These are phyloP conservation scores for Debaryomyces maramus DNA, from an alignment of 805 yeast species.

Conservation along the genomic window DNA sequence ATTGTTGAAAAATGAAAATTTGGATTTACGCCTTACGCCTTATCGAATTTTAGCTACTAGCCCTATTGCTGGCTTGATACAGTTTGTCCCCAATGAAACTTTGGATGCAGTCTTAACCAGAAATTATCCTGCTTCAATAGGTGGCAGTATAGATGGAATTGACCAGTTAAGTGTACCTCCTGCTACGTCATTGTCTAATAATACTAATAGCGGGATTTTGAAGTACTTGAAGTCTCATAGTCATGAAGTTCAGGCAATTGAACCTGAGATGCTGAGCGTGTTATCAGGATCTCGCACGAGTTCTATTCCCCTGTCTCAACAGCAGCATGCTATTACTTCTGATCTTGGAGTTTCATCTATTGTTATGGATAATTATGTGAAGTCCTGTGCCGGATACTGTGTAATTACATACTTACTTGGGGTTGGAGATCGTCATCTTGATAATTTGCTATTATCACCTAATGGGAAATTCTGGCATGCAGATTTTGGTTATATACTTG, in stretches of 20 bases:
- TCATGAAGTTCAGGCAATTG: conserved; percentile 25
- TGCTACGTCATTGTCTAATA: conserved; percentile 4
- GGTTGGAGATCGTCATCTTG: conserved; percentile 96
- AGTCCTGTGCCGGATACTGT: conserved; percentile 97
- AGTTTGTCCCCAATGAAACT: conserved; percentile 92
- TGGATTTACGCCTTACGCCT: conserved; percentile 84
- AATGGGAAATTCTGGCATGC: conserved; percentile 94
- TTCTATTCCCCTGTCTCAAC: conserved; percentile 9
- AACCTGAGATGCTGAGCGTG: conserved; percentile 26
- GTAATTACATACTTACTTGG: conserved; percentile 93
- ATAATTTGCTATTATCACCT: conserved; percentile 76
- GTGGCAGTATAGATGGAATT: conserved; percentile 1
- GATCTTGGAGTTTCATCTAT: conserved; percentile 54
- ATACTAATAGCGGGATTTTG: conserved; percentile 65
- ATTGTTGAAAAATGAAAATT: conserved; percentile 81
- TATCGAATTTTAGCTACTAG: conserved; percentile 90
- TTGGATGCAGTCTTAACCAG: conserved; percentile 69
- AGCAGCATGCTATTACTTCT: conserved; percentile 34
- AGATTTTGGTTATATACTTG: conserved; percentile 94
- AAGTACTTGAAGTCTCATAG: conserved; percentile 66
- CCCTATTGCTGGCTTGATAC: conserved; percentile 87
- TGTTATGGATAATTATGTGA: conserved; percentile 90
- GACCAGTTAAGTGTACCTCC: conserved; percentile 6
- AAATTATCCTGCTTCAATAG: conserved; percentile 18
- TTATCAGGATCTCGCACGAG: conserved; percentile 8